Conservation (phyloP, 2,329 filamentous ascomycete genomes). For the Tolypocladium guangdongense region DNA sequence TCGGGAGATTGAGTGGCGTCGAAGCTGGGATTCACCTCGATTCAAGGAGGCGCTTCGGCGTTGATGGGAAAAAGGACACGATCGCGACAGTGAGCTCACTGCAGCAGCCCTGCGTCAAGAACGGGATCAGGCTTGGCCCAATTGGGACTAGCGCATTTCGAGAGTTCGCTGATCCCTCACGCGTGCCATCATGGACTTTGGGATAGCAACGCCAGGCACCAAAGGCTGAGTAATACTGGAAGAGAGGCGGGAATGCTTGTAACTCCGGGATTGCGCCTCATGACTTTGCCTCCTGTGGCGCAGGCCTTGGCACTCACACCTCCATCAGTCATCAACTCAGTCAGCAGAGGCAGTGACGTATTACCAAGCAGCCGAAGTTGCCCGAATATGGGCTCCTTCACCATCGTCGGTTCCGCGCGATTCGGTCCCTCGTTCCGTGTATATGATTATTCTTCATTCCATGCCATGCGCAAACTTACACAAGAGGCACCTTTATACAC, state of each 20-base stretch:
- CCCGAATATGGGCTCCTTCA: constrained; percentile 8
- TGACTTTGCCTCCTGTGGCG: not conserved
- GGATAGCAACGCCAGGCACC: not conserved
- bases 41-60: not conserved
- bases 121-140: not conserved
- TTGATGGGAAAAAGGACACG: constrained; percentile 4
- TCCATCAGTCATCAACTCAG: not conserved
- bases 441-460: not conserved
- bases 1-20: not conserved
- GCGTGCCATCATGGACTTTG: not conserved
- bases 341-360: constrained; percentile 17
- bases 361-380: constrained; percentile 30
- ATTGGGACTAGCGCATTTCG: constrained; percentile 1
- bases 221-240: not conserved
- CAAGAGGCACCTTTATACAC: not conserved
- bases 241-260: too few relatives aligned
- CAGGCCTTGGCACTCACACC: not conserved
- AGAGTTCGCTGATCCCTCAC: not conserved
- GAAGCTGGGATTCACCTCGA: not conserved
- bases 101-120: not conserved
- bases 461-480: not conserved
- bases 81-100: constrained; percentile 3
- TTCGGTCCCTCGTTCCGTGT: not conserved
- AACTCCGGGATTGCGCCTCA: not conserved
- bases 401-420: not conserved